These are phyloP conservation scores for Colletotrichum sp. DNA, from an alignment of 2,329 filamentous ascomycete genomes.

Conservation along the genomic window DNA sequence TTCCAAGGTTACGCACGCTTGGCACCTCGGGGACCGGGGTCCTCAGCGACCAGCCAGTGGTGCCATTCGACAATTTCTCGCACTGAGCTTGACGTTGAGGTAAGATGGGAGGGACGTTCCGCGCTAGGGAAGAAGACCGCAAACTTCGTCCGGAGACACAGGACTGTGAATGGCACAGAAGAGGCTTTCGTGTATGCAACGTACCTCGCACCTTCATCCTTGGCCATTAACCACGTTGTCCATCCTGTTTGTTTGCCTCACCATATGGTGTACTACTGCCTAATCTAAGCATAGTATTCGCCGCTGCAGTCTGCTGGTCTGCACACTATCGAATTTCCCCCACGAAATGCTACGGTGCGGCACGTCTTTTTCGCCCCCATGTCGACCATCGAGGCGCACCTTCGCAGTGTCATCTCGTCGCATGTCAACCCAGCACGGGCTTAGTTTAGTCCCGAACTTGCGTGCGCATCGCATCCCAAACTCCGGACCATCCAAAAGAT, in stretches of 20 bases:
- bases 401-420: neutral
- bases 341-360: constrained; percentile 15
- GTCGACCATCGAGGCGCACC: neutral
- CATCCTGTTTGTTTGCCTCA: neutral
- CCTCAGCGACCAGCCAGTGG: neutral
- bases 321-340: constrained; percentile 5
- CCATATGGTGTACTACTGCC: neutral
- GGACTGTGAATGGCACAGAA: neutral
- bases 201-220: neutral
- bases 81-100: neutral
- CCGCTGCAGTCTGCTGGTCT: neutral
- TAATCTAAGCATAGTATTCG: neutral
- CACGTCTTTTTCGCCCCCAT: neutral
- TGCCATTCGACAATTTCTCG: neutral
- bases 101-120: neutral
- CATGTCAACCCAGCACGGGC: neutral
- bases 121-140: neutral
- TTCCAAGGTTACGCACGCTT: constrained; percentile 16
- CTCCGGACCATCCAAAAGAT: neutral
- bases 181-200: constrained; percentile 16
- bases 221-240: neutral
- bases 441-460: neutral
- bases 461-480: neutral
- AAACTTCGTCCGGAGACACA: neutral
- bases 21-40: neutral